These are phyloP conservation scores for Volutella citrinella DNA, from an alignment of 2,329 filamentous ascomycete species.

Conservation along the genomic window DNA sequence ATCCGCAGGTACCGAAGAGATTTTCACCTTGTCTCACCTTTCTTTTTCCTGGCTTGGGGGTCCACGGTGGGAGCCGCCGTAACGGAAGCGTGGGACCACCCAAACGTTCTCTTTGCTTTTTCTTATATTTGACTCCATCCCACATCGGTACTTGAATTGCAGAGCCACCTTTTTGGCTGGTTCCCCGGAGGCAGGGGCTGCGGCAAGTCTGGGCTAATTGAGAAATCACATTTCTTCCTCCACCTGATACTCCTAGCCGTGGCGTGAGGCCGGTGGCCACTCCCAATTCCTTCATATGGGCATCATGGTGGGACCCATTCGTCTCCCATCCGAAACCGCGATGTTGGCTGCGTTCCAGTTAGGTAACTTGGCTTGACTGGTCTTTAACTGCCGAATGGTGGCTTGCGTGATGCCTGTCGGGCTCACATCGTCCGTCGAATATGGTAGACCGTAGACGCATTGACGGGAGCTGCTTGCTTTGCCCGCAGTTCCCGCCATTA, in stretches of 20 bases:
- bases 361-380: constrained; percentile 14
- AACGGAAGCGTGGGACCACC: constrained; percentile 17
- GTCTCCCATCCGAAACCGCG: no score
- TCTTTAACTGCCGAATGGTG: no score
- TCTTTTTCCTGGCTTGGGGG: constrained; percentile 15
- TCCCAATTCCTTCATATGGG: no score
- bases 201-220: constrained; percentile 12
- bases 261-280: constrained; percentile 9
- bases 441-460: no score
- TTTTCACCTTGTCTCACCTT: constrained; percentile 14
- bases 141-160: constrained; percentile 21
- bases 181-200: no score
- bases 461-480: no score
- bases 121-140: constrained; percentile 8
- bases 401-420: no score
- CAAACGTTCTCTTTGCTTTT: constrained; percentile 18
- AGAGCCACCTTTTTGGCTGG: no score
- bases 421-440: no score
- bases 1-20: constrained; percentile 16
- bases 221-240: constrained; percentile 13
- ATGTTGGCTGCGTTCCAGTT: no score
- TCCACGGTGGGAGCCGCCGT: constrained; percentile 15
- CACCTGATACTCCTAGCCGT: constrained; percentile 4
- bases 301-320: no score
- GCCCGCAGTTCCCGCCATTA: no score